Conservation (phyloP, 2,329 filamentous ascomycete species). For the Dothistroma septosporum region DNA sequence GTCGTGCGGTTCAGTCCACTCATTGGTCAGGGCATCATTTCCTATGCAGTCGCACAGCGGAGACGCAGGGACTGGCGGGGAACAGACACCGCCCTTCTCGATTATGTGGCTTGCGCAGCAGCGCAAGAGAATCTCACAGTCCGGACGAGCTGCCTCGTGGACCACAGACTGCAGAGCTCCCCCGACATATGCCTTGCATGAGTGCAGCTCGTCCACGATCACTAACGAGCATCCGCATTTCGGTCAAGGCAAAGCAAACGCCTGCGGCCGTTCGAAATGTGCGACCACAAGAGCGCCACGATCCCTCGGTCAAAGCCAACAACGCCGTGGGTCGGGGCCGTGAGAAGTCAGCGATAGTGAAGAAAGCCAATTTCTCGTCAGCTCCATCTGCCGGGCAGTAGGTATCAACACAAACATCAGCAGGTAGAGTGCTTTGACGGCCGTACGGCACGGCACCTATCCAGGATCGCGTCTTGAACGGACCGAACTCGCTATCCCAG, state of each 20-base stretch:
- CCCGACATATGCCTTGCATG: not conserved
- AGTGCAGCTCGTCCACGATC: not conserved
- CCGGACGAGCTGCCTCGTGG: not conserved
- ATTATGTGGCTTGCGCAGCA: not conserved
- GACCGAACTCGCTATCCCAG: not conserved
- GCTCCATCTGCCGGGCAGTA: too few species aligned
- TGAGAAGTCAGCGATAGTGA: not conserved
- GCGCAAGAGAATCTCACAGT: not conserved
- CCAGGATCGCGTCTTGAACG: not conserved
- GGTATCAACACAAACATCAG: not conserved
- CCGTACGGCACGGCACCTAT: too few species aligned
- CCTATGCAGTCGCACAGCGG: not conserved
- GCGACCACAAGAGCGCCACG: not conserved
- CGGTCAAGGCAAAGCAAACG: not conserved
- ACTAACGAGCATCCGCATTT: not conserved
- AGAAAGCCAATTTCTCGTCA: too few species aligned
- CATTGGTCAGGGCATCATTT: not conserved
- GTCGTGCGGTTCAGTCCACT: not conserved
- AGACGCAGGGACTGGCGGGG: not conserved
- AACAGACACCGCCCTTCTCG: not conserved
- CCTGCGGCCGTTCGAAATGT: not conserved
- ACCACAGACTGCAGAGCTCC: not conserved
- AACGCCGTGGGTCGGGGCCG: not conserved
- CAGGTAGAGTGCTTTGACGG: too few species aligned
- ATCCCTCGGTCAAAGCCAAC: not conserved